Evolutionary conservation across 2,329 filamentous ascomycete genomes (phyloP), one percentile per base, ranked within the genome.

Genomic region (Alternaria sp.): DNA sequence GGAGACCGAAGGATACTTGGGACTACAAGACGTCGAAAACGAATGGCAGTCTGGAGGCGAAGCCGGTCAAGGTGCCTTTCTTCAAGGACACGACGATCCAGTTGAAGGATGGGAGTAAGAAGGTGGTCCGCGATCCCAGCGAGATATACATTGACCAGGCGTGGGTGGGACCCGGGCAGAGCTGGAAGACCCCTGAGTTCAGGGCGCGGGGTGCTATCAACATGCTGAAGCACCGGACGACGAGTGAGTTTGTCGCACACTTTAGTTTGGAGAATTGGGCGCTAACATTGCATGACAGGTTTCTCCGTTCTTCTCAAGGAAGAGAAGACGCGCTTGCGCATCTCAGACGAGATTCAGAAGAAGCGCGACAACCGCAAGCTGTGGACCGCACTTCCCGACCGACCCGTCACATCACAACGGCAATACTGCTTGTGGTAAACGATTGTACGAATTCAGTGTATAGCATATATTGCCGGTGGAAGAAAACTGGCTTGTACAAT

Each of bases 371-470:
- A 89, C 75, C 87, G 89, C 65, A 92, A 92, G 67, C 89, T 95
- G 15, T 97, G 95, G 95, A 87, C 92, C 12, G 93, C 94, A 73
- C 83, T 98, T 57, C 95, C 95, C 8, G 93, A 97, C 80, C 89
- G 94, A 65, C 92, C 91, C 7, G 86, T 99, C 59, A 90, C 90
- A 65, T 90, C 90, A 37, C 94, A 97, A 84, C 88, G 92, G 72
- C 95, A 93, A 77, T 96, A 96, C 80, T 96, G 96, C 81, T 89
- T 92, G 65, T 99, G 95, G 95, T 98, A 90, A 44, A 37, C 21
- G 37, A 67, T 47, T 46, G 55, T 46, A 56, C 14, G 28, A 55
- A 26, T 23, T 51, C 21, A 10, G 44, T 58, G 43, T 57, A 57
- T 55, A 60, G 45, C 45, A 65, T 56, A 64, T 54, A 28, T 53